Conservation (phyloP, 2,329 filamentous ascomycete genomes). For the Penicillium psychrosexuale region DNA sequence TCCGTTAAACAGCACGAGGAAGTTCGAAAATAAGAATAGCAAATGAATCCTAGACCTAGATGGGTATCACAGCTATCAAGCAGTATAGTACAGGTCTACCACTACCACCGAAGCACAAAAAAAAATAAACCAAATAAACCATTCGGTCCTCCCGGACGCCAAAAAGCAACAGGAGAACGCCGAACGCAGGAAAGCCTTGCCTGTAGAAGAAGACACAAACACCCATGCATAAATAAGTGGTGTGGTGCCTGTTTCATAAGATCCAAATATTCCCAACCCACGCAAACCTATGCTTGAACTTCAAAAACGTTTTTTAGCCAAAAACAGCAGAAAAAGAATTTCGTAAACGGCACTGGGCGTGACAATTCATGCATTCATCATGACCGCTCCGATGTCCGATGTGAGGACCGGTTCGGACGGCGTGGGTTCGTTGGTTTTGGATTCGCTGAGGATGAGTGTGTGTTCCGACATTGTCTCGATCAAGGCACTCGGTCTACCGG, state of each 20-base stretch:
- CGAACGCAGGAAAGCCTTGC: neutral
- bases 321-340: conserved; percentile 14
- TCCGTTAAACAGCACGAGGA: conserved; percentile 2
- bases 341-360: conserved; percentile 14
- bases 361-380: conserved; percentile 34
- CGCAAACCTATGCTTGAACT: conserved; percentile 19
- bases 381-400: conserved; percentile 29
- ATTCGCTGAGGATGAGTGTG: conserved; percentile 29
- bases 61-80: conserved; percentile 28
- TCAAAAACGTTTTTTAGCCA: conserved; percentile 11
- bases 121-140: neutral
- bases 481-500: conserved; percentile 30
- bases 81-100: conserved; percentile 28
- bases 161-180: conserved; percentile 2
- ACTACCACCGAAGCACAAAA: conserved; percentile 15
- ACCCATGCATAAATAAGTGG: conserved; percentile 6
- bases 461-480: conserved; percentile 35
- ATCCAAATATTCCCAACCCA: conserved; percentile 13
- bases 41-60: conserved; percentile 17
- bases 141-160: conserved; percentile 8
- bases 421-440: conserved; percentile 21
- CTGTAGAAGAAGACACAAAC: conserved; percentile 4
- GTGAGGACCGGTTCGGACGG: conserved; percentile 24
- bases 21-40: neutral
- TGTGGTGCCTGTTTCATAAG: conserved; percentile 1